Evolutionary conservation across 2,329 filamentous ascomycete genomes (phyloP).

Genomic region (Venturia carpophila): DNA sequence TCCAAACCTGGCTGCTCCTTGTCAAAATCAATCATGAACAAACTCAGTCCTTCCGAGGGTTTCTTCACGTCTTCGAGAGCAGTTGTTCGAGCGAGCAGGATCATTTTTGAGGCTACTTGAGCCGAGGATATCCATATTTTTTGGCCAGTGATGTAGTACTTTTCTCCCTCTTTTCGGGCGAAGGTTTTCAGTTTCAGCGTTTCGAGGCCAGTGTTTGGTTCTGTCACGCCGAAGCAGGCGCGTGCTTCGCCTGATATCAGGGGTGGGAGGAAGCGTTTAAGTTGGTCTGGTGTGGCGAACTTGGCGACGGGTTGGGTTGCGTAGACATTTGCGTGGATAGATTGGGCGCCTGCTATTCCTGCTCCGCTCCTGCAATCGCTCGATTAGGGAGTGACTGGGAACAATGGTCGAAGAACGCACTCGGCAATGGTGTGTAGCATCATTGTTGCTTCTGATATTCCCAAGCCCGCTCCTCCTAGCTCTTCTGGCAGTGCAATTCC

Average conservation of each 20-base stretch:
- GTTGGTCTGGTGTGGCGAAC: slow-evolving; percentile 61
- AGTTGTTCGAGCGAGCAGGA: slow-evolving; percentile 70
- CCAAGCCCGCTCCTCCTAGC: slow-evolving; percentile 66
- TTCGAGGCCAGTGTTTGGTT: slow-evolving; percentile 72
- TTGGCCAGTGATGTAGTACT: slow-evolving; percentile 64
- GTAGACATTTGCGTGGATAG: slow-evolving; percentile 58
- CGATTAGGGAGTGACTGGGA: slow-evolving; percentile 3
- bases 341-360: slow-evolving; percentile 62
- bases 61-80: slow-evolving; percentile 59
- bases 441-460: slow-evolving; percentile 74
- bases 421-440: slow-evolving; percentile 80
- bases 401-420: slow-evolving; percentile 28
- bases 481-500: slow-evolving; percentile 71
- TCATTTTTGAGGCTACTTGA: slow-evolving; percentile 76
- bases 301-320: slow-evolving; percentile 67
- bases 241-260: slow-evolving; percentile 65
- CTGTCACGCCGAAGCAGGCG: slow-evolving; percentile 78
- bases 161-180: slow-evolving; percentile 52
- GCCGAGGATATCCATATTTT: slow-evolving; percentile 89
- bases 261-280: slow-evolving; percentile 55
- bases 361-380: slow-evolving; percentile 49
- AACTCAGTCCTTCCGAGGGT: slow-evolving; percentile 64
- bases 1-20: slow-evolving; percentile 52
- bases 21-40: slow-evolving; percentile 76
- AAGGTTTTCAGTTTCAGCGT: slow-evolving; percentile 62